Percentiles rank a stretch among this genome's conserved stretches.
Conservation (phyloP, 2,329 filamentous ascomycete species). For the Albophoma yamanashiensis region DNA sequence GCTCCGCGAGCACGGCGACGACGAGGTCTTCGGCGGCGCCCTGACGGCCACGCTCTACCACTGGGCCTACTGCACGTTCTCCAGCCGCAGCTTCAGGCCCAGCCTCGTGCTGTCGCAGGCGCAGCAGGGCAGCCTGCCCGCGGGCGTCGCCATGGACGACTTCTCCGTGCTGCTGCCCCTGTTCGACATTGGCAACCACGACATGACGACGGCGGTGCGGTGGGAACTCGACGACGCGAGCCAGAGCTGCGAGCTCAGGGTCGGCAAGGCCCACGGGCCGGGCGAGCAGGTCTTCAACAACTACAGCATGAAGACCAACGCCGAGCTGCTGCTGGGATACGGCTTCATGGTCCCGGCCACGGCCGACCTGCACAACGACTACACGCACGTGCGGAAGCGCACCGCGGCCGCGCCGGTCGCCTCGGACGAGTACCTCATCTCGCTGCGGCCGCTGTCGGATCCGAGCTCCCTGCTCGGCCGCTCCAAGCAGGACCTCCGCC, state of each 20-base stretch:
- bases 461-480: constrained; percentile 36
- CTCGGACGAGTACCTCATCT: constrained; percentile 39
- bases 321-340: constrained; percentile 55
- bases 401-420: constrained; percentile 10
- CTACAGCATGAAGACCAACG: constrained; percentile 65
- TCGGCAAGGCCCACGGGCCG: constrained; percentile 29
- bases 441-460: constrained; percentile 36
- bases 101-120: constrained; percentile 39
- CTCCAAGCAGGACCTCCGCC: constrained; percentile 24
- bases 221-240: constrained; percentile 42
- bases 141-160: constrained; percentile 34
- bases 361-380: constrained; percentile 44
- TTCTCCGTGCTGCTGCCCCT: constrained; percentile 61
- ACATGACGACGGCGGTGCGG: constrained; percentile 43
- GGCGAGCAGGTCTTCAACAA: constrained; percentile 57
- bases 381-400: constrained; percentile 43
- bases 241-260: constrained; percentile 29
- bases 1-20: constrained; percentile 15
- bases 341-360: constrained; percentile 46
- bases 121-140: constrained; percentile 15
- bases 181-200: constrained; percentile 64
- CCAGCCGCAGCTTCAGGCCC: constrained; percentile 53
- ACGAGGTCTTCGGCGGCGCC: constrained; percentile 16
- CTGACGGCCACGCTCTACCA: constrained; percentile 43
- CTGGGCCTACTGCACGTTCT: constrained; percentile 56